These are phyloP conservation scores for Marvania coccoides DNA, from an alignment of 139 green algal species.

Conservation along the genomic window DNA sequence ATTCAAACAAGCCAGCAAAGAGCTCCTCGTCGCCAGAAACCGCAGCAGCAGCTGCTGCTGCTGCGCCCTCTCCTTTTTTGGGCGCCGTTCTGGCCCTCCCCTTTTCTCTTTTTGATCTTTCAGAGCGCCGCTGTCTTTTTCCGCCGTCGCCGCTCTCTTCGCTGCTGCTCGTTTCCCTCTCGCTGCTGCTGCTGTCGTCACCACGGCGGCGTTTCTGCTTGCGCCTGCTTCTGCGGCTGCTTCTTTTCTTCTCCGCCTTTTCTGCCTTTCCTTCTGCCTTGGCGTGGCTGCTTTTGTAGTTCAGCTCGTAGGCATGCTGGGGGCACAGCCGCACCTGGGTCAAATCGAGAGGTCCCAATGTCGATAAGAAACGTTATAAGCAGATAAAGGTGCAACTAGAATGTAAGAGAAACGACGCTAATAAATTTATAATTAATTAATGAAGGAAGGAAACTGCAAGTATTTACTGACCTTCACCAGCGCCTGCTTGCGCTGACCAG, in stretches of 20 bases:
- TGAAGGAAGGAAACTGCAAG: neutral
- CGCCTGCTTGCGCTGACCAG: conserved; percentile 66
- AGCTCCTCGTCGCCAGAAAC: conserved; percentile 1
- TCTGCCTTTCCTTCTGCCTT: neutral
- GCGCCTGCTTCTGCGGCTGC: neutral
- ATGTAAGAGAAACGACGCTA: neutral
- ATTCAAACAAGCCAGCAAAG: conserved; percentile 31
- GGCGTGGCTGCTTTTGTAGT: conserved; percentile 37
- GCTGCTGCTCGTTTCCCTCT: neutral
- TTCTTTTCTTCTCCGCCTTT: neutral
- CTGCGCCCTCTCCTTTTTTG: conserved; percentile 4
- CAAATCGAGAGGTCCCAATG: conserved; percentile 27
- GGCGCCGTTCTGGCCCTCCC: neutral
- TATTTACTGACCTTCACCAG: conserved; percentile 27
- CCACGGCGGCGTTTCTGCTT: neutral
- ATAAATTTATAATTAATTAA: neutral
- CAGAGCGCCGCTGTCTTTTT: neutral
- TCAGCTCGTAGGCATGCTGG: conserved; percentile 72
- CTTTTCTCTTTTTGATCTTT: neutral
- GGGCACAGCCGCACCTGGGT: conserved; percentile 76
- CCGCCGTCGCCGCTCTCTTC: neutral
- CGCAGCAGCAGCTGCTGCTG: neutral
- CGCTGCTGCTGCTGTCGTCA: neutral
- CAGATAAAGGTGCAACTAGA: neutral
- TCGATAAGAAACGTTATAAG: neutral